A percentile compares a stretch with the other conserved stretches of the same genome.
Conservation (phyloP, 768 basidiomycete genomes). For the Suillus brevipes region DNA sequence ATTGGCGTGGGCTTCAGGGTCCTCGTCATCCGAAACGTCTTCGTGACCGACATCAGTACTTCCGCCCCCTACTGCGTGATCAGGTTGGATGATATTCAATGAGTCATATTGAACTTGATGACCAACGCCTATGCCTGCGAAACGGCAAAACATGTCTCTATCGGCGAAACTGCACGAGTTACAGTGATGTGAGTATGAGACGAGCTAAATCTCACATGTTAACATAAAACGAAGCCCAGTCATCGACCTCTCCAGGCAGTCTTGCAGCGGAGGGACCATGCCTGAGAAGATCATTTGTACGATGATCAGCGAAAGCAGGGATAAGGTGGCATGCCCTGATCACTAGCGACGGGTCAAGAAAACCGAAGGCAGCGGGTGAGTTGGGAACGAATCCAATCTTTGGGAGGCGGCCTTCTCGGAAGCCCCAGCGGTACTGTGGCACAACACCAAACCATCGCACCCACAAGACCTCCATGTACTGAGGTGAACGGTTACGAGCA, state of each 20-base stretch:
- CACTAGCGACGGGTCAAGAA: not conserved
- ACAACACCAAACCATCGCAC: not conserved
- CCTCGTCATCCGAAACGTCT: not conserved
- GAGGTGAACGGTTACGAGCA: not conserved
- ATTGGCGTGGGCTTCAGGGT: not conserved
- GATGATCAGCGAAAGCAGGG: not conserved
- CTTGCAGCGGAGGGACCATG: not conserved
- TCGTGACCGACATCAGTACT: not conserved
- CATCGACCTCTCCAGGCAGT: not conserved
- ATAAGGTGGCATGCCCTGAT: not conserved
- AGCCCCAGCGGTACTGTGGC: not conserved
- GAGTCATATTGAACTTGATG: constrained; percentile 1
- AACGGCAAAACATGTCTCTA: constrained; percentile 12
- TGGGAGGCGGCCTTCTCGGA: not conserved
- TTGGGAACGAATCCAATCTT: not conserved
- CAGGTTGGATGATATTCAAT: not conserved
- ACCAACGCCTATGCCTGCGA: constrained; percentile 9
- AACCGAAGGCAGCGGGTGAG: not conserved
- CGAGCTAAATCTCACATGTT: not conserved
- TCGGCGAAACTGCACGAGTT: constrained; percentile 6
- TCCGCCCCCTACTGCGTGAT: not conserved
- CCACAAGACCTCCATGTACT: not conserved
- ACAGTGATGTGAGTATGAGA: not conserved
- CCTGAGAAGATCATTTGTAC: not conserved
- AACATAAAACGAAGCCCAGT: not conserved